These are phyloP conservation scores for Casuarina cunninghamiana DNA, from an alignment of 306 rosid genomes.

Conservation along the genomic window DNA sequence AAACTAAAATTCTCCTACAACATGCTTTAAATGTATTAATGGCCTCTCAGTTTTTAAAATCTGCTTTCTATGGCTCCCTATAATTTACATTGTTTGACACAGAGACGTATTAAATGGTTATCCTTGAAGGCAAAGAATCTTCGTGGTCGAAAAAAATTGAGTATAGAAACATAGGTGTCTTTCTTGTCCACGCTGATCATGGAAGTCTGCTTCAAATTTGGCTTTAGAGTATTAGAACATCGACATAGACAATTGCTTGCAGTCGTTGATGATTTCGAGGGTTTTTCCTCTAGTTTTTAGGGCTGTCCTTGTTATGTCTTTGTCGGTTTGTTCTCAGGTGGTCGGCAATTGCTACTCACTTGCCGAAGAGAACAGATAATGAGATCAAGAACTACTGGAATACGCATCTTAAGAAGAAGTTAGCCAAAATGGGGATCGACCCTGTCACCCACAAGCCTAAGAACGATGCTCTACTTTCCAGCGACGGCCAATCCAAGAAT, in stretches of 20 bases:
- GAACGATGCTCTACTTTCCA: slow-evolving; percentile 65
- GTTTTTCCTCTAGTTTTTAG: slow-evolving; percentile 24
- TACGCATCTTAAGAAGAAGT: slow-evolving; percentile 89
- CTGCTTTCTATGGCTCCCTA: slow-evolving; percentile 39
- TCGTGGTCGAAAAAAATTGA: slow-evolving; percentile 24
- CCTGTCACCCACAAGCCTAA: slow-evolving; percentile 95
- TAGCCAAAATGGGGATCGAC: slow-evolving; percentile 96
- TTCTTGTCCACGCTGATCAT: slow-evolving; percentile 1
- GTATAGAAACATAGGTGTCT: slow-evolving; percentile 1
- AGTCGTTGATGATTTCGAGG: slow-evolving; percentile 34
- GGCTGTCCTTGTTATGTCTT: slow-evolving; percentile 15
- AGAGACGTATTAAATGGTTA: slow-evolving; percentile 31
- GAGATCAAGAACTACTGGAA: slow-evolving; percentile 99
- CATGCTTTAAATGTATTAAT: slow-evolving; percentile 49
- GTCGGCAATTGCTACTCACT: slow-evolving; percentile 99
- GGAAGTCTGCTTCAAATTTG: not conserved
- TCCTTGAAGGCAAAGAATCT: slow-evolving; percentile 33
- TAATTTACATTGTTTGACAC: slow-evolving; percentile 38
- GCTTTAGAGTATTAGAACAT: slow-evolving; percentile 4
- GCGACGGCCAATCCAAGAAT: slow-evolving; percentile 74
- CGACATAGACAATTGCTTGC: not conserved
- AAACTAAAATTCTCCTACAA: slow-evolving; percentile 15
- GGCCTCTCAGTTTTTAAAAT: slow-evolving; percentile 42
- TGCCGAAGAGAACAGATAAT: slow-evolving; percentile 91
- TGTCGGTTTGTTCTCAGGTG: slow-evolving; percentile 55